Evolutionary conservation across 2,329 filamentous ascomycete genomes (phyloP), one percentile per base, ranked within the genome.

Genomic region (Colletotrichum nymphaeae): DNA sequence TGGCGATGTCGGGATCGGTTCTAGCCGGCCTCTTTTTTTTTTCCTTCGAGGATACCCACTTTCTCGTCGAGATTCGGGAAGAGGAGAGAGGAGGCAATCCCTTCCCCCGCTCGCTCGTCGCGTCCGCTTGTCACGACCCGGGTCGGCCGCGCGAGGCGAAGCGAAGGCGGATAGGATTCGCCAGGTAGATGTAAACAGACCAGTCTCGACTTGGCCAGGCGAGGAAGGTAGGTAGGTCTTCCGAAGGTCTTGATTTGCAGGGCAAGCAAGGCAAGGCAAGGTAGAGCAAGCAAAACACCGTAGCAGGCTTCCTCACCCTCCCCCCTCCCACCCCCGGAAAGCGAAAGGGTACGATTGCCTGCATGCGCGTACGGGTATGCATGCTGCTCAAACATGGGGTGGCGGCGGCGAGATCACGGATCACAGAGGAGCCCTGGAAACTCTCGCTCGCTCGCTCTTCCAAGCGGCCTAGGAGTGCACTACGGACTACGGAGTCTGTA

Each of bases 331-430:
- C 37, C 59, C 59, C 66, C 66, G 59, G 55, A 55, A 60, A 55
- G 60, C 59, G 67, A 62, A 58, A 46, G 60, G 56, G 67, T 62
- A 70, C 35, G 70, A 70, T 73, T 58, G 70, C 67, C 70, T 70
- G 67, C 70, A 73, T 73, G 70, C 60, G 62, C 70, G 56, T 58
- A 67, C 63, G 70, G 70, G 70, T 70, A 73, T 73, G 70, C 70
- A 73, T 62, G 70, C 60, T 70, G 70, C 70, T 58, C 70, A 59
- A 65, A 73, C 70, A 65, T 70, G 70, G 70, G 70, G 62, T 73
- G 70, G 69, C 65, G 69, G 70, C 67, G 70, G 67, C 70, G 70
- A 73, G 66, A 73, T 73, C 70, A 69, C 67, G 60, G 70, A 73
- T 70, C 67, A 60, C 67, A 60, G 56, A 73, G 55, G 60, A 70